A percentile compares a stretch with the other conserved stretches of the same genome.
Evolutionary conservation across 306 rosid genomes (phyloP).

Genomic region (Chamaecrista fasciculata): DNA sequence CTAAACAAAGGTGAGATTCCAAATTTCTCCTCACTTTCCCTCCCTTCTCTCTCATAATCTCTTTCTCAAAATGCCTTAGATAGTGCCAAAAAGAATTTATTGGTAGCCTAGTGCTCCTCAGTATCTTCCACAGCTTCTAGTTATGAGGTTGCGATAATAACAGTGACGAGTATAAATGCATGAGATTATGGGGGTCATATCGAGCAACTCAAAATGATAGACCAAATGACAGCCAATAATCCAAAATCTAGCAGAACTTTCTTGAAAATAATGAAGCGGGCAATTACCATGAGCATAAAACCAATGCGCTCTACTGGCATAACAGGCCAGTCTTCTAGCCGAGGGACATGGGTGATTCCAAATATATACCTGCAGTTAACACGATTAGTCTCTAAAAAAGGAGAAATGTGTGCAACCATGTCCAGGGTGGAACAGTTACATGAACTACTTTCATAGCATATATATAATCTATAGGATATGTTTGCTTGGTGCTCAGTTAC

Average conservation of each 20-base stretch:
- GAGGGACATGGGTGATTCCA: constrained; percentile 75
- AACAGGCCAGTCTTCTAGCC: constrained; percentile 87
- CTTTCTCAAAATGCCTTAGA: too few relatives aligned
- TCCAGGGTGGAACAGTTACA: neutral
- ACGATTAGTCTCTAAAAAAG: neutral
- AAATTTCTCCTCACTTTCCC: too few relatives aligned
- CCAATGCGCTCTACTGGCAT: constrained; percentile 88
- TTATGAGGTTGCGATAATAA: too few relatives aligned
- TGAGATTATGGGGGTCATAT: neutral
- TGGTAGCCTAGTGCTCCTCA: too few relatives aligned
- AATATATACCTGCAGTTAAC: constrained; percentile 59
- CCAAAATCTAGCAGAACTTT: neutral
- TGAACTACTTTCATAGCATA: neutral
- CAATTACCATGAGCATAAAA: constrained; percentile 64
- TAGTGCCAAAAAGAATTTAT: too few relatives aligned
- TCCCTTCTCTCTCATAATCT: too few relatives aligned
- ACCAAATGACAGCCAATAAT: neutral
- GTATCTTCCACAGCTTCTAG: too few relatives aligned
- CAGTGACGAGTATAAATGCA: neutral
- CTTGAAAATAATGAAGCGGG: neutral
- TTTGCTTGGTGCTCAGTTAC: neutral
- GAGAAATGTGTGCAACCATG: neutral
- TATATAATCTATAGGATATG: neutral
- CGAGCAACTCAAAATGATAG: neutral
- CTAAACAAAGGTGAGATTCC: too few relatives aligned